Percentiles rank a stretch among this genome's conserved stretches.
These are phyloP conservation scores for Lineolata rhizophorae DNA, from an alignment of 495 filamentous ascomycete genomes.

Conservation along the genomic window DNA sequence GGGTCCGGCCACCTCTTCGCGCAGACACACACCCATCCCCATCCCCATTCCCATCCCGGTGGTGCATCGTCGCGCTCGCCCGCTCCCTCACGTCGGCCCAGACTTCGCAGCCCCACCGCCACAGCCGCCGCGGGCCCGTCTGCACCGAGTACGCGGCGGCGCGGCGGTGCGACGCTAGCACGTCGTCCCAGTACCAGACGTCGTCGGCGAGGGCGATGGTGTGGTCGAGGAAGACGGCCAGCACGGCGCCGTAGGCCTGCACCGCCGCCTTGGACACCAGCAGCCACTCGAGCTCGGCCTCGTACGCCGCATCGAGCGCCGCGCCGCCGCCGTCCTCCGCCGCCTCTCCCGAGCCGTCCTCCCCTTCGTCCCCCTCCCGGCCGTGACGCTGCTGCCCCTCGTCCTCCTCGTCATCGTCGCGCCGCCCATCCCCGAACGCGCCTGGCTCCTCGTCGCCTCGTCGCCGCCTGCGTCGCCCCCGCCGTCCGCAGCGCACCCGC, in stretches of 20 bases:
- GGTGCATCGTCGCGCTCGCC: neutral
- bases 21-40: too few species aligned
- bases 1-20: conserved; percentile 18
- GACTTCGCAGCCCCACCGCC: conserved; percentile 38
- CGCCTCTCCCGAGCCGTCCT: neutral
- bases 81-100: conserved; percentile 27
- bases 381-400: neutral
- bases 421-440: conserved; percentile 8
- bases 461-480: conserved; percentile 12
- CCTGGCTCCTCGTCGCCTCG: conserved; percentile 1
- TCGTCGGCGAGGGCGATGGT: conserved; percentile 65
- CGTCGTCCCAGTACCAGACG: conserved; percentile 80
- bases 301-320: conserved; percentile 20
- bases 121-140: conserved; percentile 51
- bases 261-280: conserved; percentile 67
- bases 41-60: too few species aligned
- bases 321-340: neutral
- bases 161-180: conserved; percentile 46
- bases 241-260: conserved; percentile 57
- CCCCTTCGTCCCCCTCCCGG: too few species aligned
- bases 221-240: conserved; percentile 52
- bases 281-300: conserved; percentile 69
- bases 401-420: neutral
- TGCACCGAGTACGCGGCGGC: conserved; percentile 63
- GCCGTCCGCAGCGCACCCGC: too few species aligned